Evolutionary conservation across 1,284 basidiomycete species (phyloP).

Genomic region (Heterobasidion annosum): DNA sequence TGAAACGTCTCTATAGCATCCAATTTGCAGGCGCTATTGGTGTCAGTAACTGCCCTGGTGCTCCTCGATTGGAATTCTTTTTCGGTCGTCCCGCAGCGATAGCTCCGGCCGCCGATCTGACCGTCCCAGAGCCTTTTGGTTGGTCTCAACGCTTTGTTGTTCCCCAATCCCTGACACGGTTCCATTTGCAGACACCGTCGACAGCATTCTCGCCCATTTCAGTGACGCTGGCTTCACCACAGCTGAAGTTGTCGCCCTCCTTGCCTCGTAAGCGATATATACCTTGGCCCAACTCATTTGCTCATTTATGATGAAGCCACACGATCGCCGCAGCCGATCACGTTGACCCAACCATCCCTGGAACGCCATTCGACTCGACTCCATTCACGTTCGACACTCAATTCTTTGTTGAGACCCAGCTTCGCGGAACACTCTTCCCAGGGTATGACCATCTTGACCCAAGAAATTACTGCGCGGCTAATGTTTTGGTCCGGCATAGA

Average conservation of each 20-base stretch:
- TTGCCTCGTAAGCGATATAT: constrained; percentile 13
- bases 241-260: constrained; percentile 19
- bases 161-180: background rate
- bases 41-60: constrained; percentile 20
- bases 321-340: constrained; percentile 16
- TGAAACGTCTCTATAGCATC: constrained; percentile 12
- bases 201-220: constrained; percentile 17
- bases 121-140: constrained; percentile 20
- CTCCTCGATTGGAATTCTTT: constrained; percentile 18
- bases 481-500: background rate
- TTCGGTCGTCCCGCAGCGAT: constrained; percentile 16
- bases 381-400: constrained; percentile 17
- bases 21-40: constrained; percentile 21
- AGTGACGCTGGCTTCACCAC: constrained; percentile 16
- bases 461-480: background rate
- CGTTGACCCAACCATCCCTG: constrained; percentile 15
- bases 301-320: constrained; percentile 12
- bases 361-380: constrained; percentile 20
- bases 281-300: background rate
- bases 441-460: constrained; percentile 6
- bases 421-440: constrained; percentile 20
- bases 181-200: background rate
- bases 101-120: constrained; percentile 15
- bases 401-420: constrained; percentile 18
- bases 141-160: background rate